Evolutionary conservation across 345 rosid genomes (phyloP).

Genomic region (Eucalyptus cladocalyx): DNA sequence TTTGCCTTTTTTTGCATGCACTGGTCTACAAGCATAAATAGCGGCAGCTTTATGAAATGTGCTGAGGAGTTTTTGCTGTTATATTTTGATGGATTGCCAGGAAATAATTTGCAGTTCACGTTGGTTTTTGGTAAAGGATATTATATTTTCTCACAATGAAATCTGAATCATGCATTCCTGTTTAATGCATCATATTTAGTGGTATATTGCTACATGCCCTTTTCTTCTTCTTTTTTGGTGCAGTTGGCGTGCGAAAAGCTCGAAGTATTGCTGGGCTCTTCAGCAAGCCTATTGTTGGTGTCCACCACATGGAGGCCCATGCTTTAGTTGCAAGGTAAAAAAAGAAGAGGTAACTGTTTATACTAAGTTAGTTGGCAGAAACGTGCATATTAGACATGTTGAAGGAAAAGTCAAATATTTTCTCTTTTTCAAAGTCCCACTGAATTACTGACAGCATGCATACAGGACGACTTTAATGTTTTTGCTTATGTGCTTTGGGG

Average conservation of each 20-base stretch:
- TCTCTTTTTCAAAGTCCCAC: neutral
- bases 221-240: neutral
- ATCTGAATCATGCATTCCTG: neutral
- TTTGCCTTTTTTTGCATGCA: neutral
- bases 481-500: neutral
- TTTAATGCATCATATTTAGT: neutral
- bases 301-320: slow-evolving; percentile 99
- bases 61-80: neutral
- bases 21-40: neutral
- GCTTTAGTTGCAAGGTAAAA: slow-evolving; percentile 78
- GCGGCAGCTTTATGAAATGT: neutral
- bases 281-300: slow-evolving; percentile 58
- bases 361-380: neutral
- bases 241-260: slow-evolving; percentile 95
- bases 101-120: neutral
- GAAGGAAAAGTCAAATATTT: neutral
- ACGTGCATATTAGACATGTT: neutral
- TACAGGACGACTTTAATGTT: neutral
- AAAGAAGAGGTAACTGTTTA: neutral
- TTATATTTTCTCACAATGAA: neutral
- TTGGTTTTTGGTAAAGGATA: neutral
- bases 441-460: neutral
- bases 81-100: neutral
- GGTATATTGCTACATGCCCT: neutral
- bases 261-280: slow-evolving; percentile 56